Base-by-base conservation (phyloP, 2,329 filamentous ascomycete species). In the Hypoxylon sp. region DNA sequence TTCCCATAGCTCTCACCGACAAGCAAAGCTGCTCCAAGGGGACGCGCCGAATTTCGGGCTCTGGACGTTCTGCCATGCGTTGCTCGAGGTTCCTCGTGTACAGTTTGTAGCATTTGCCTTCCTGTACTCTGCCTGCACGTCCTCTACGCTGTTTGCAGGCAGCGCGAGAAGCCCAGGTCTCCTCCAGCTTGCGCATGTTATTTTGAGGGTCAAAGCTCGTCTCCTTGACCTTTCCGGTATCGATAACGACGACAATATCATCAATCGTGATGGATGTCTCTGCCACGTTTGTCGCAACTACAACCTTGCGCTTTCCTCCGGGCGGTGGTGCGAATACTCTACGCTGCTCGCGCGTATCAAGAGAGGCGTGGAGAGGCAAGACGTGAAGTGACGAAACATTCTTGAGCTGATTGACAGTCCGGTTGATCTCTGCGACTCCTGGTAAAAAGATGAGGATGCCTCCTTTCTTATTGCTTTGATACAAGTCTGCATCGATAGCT, bases 261-360 rank as follows among this genome's bases (percentile, higher is more conserved):
- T 97, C 94, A 65, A 99, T 99, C 0, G 96, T 99, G 77, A 99
- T 98, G 1, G 96, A 98, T 0, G 96, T 99, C 78, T 99, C 96
- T 1, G 96, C 96, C 2, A 99, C 95, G 74, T 99, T 99, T 46
- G 96, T 99, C 0, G 96, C 93, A 5, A 95, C 92, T 32, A 99
- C 92, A 11, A 99, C 88, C 79, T 99, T 99, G 34, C 96, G 87
- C 79, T 93, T 94, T 0, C 94, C 94, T 2, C 81, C 78, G 0
- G 95, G 94, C 3, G 96, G 82, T 12, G 85, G 84, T 27, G 88
- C 85, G 76, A 99, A 99, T 0, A 99, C 96, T 23, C 89, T 87
- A 65, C 92, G 91, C 78, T 99, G 96, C 73, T 98, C 95, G 1
- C 86, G 86, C 8, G 95, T 95, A 73, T 96, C 90, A 1, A 99